These are phyloP conservation scores for Fusarium cyanostomum DNA, from an alignment of 2,329 filamentous ascomycete species.

Conservation along the genomic window DNA sequence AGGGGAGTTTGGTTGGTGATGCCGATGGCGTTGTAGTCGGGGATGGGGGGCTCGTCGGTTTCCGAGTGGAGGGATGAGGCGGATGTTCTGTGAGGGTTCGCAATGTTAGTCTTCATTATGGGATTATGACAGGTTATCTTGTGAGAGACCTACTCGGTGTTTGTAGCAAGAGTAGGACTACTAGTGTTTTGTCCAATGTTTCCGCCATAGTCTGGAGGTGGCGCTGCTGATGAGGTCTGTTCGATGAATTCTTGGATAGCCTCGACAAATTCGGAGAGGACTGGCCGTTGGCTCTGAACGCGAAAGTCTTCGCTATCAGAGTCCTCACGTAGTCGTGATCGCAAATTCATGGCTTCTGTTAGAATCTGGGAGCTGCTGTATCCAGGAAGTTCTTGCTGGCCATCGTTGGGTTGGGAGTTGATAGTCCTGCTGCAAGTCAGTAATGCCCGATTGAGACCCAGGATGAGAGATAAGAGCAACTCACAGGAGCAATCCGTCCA, in stretches of 20 bases:
- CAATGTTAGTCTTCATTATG: background rate
- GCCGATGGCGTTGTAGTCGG: conserved; percentile 41
- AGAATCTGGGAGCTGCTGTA: conserved; percentile 44
- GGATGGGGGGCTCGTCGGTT: conserved; percentile 29
- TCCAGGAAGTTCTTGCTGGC: conserved; percentile 35
- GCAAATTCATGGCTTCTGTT: conserved; percentile 35
- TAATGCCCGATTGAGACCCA: background rate
- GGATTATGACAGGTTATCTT: background rate
- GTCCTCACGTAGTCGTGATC: conserved; percentile 26
- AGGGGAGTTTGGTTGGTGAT: conserved; percentile 40
- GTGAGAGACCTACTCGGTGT: conserved; percentile 19
- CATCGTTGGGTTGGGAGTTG: conserved; percentile 35
- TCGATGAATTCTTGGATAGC: conserved; percentile 40
- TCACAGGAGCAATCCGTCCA: conserved; percentile 38
- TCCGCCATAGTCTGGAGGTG: conserved; percentile 2
- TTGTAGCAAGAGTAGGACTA: conserved; percentile 6
- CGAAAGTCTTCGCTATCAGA: conserved; percentile 34
- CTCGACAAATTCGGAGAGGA: conserved; percentile 35
- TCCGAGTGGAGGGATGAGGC: conserved; percentile 41
- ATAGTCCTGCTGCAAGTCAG: conserved; percentile 31
- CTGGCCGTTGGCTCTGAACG: conserved; percentile 27
- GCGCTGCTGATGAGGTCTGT: conserved; percentile 28
- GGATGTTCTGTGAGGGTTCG: conserved; percentile 23
- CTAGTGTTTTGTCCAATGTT: conserved; percentile 14
- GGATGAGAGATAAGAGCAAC: background rate